Conservation (phyloP, 1,284 basidiomycete genomes). For the Spongiforma sp. region DNA sequence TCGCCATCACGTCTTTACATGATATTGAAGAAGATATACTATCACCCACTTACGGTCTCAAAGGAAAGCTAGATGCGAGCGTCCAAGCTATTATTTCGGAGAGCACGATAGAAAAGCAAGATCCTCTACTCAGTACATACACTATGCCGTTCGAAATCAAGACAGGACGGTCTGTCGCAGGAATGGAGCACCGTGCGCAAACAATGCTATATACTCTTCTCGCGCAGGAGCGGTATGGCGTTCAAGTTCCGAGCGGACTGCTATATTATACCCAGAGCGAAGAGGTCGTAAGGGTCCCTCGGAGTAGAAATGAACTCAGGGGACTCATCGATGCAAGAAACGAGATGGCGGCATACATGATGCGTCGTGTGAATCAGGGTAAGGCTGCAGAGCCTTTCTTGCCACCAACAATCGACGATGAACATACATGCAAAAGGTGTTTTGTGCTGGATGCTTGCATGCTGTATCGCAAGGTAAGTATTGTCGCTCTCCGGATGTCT, state of each 20-base stretch:
- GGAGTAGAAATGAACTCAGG: conserved; percentile 82
- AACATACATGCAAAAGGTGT: conserved; percentile 80
- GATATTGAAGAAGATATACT: conserved; percentile 98
- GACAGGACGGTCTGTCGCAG: conserved; percentile 80
- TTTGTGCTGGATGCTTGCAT: conserved; percentile 89
- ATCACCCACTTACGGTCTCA: conserved; percentile 94
- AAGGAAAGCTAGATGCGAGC: conserved; percentile 95
- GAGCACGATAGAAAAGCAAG: conserved; percentile 28
- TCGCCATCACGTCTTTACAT: conserved; percentile 77
- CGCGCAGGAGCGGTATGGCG: conserved; percentile 88
- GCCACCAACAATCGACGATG: conserved; percentile 88
- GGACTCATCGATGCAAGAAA: conserved; percentile 86
- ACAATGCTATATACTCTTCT: conserved; percentile 97
- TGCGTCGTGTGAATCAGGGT: conserved; percentile 40
- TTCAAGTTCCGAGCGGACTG: conserved; percentile 74
- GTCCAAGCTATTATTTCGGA: conserved; percentile 73
- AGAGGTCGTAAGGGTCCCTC: conserved; percentile 83
- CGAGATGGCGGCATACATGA: conserved; percentile 83
- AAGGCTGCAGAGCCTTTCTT: conserved; percentile 59
- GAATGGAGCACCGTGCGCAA: conserved; percentile 95
- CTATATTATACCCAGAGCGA: conserved; percentile 95
- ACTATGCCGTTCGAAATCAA: conserved; percentile 95
- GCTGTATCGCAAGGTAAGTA: conserved; percentile 85
- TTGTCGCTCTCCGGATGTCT: conserved; percentile 6
- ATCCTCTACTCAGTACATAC: conserved; percentile 32